A percentile compares a stretch with the other conserved stretches of the same genome.
These are phyloP conservation scores for Calycina marina DNA, from an alignment of 2,329 filamentous ascomycete genomes.

Conservation along the genomic window DNA sequence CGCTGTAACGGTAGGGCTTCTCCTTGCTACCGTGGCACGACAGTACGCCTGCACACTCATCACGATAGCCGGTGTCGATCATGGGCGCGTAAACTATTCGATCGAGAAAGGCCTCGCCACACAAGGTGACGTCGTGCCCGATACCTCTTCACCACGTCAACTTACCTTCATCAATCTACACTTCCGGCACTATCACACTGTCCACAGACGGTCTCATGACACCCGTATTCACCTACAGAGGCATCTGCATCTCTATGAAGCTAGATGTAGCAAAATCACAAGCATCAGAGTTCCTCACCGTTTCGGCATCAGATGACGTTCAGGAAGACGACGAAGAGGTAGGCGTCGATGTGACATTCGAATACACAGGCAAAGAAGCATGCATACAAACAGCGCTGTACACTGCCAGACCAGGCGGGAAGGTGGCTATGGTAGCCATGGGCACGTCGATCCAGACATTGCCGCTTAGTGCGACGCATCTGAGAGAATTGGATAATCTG, in stretches of 20 bases:
- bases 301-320: constrained; percentile 15
- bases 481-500: constrained; percentile 65
- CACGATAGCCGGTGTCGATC: constrained; percentile 45
- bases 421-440: constrained; percentile 67
- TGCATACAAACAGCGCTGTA: constrained; percentile 67
- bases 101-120: constrained; percentile 43
- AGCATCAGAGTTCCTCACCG: constrained; percentile 33
- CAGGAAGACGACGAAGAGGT: constrained; percentile 38
- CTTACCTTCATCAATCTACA: constrained; percentile 28
- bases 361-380: constrained; percentile 62
- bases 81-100: constrained; percentile 44
- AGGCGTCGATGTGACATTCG: constrained; percentile 57
- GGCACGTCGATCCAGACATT: constrained; percentile 63
- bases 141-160: constrained; percentile 28
- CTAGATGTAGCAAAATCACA: constrained; percentile 36
- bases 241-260: constrained; percentile 25
- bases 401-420: constrained; percentile 54
- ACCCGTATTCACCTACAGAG: constrained; percentile 26
- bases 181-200: constrained; percentile 34
- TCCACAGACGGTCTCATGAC: constrained; percentile 23
- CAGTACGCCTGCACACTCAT: constrained; percentile 44
- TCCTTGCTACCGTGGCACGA: constrained; percentile 47
- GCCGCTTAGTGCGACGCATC: constrained; percentile 55
- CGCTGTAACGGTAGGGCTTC: constrained; percentile 46
- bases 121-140: constrained; percentile 39